Base-by-base conservation (phyloP, 371 early-diverging fungal species). In the Syncephalastrum contaminatum region DNA sequence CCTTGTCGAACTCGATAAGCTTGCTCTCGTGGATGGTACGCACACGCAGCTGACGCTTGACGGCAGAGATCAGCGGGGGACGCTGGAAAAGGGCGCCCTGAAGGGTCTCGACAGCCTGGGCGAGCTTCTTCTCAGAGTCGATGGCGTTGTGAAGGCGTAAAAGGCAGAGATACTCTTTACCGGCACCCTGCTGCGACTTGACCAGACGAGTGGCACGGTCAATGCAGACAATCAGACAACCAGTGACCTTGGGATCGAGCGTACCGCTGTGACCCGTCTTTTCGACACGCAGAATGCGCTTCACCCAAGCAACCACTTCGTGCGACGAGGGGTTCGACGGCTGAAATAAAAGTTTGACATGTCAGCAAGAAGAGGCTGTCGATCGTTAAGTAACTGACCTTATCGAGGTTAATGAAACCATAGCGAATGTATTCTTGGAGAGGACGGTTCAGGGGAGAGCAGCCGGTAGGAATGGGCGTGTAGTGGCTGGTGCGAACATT, bases 261-360 rank as follows among this genome's bases (percentile, higher is more conserved):
- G 99, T 99, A 58, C 99, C 99, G 69, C 89, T 87, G 86, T 99
- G 99, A 45, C 99, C 99, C 39, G 99, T 99, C 82, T 99, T 99
- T 66, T 99, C 99, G 44, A 95, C 96, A 54, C 95, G 88, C 52
- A 99, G 88, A 59, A 99, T 99, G 61, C 97, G 92, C 56, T 97
- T 93, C 59, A 99, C 94, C 99, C 99, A 99, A 51, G 99, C 99
- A 45, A 99, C 99, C 45, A 99, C 99, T 84, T 99, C 99, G 85
- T 99, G 99, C 42, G 99, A 99, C 42, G 98, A 97, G 51, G 99
- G 99, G 84, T 99, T 99, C 49, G 98, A 89, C 51, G 99, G 99
- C 87, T 99, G 61, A 48, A 22, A 53, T 48, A 49, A 21, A 42
- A 25, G n/a, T 10, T 43, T 41, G 48, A 44, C n/a, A 45, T 48